Evolutionary conservation across 306 rosid genomes (phyloP), one percentile per base, ranked within the genome.

Genomic region (Malus fusca): DNA sequence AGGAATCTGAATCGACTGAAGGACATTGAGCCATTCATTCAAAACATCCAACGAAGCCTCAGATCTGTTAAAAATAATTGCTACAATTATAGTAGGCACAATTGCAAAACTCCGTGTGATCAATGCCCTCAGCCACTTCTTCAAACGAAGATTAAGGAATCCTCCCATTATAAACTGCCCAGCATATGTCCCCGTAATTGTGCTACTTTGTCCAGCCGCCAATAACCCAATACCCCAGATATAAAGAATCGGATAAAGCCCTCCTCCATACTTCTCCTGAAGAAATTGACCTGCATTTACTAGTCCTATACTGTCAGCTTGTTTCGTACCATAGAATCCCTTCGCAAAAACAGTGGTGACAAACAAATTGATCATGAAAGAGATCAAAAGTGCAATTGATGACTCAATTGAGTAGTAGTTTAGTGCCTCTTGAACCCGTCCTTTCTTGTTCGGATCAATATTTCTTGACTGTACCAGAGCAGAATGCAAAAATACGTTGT

Each of bases 141-240:
- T 90, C 73, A 92, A 74, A n/a, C 90, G 88, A 58, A 92, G 97
- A 85, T 92, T 82, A 67, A 92, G 97, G 85, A 92, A 92, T 46
- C 97, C 97, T n/a, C 96, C 97, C 97, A 92, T 92, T 75, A 92
- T 92, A 84, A 92, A 92, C 80, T 92, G 97, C 66, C 97, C 97
- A 71, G 97, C 97, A 78, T 90, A 92, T 15, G 97, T 92, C 61
- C 97, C 97, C 33, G 97, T 92, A 51, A 92, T 88, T 30, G 97
- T 92, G 82, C 97, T 92, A 81, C 97, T 92, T 84, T 92, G 97
- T 68, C 96, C 97, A 30, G 97, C 97, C 0, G 97, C 97, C 87
- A 92, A 84, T 80, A 92, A 84, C 73, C 97, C 97, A 70, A 92
- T 80, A 72, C 93, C 97, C 97, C 97, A 92, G 64, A 92, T 92